Conservation (phyloP, 2,329 filamentous ascomycete genomes). For the Penicillium sp. region DNA sequence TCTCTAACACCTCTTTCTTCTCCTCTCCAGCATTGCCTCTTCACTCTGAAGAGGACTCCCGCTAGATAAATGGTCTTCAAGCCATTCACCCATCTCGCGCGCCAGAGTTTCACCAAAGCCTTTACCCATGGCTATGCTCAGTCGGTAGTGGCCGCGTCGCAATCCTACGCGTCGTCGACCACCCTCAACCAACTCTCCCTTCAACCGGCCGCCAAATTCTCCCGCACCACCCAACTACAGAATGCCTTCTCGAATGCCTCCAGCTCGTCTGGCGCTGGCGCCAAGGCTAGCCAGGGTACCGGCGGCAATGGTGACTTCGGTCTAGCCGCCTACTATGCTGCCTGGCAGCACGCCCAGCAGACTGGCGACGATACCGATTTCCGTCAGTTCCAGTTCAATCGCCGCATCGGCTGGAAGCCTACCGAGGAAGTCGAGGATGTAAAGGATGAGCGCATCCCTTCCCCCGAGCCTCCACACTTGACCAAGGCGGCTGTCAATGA, state of each 20-base stretch:
- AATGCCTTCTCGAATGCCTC: constrained; percentile 71
- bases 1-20: constrained; percentile 27
- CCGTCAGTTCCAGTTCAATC: constrained; percentile 88
- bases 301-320: constrained; percentile 65
- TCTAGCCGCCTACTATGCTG: constrained; percentile 89
- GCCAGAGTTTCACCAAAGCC: constrained; percentile 95
- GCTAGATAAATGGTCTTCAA: constrained; percentile 88
- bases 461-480: constrained; percentile 61
- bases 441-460: constrained; percentile 34
- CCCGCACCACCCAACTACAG: constrained; percentile 70
- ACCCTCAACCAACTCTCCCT: constrained; percentile 61
- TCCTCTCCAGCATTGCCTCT: constrained; percentile 56
- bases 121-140: constrained; percentile 98
- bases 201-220: constrained; percentile 58
- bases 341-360: constrained; percentile 79
- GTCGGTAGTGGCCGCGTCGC: constrained; percentile 92
- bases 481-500: constrained; percentile 58
- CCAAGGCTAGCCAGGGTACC: constrained; percentile 64
- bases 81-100: constrained; percentile 80
- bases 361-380: constrained; percentile 78
- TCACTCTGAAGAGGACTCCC: constrained; percentile 68
- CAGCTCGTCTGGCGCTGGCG: constrained; percentile 57
- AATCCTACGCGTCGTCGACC: constrained; percentile 76
- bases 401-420: constrained; percentile 86
- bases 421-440: constrained; percentile 47